Evolutionary conservation across 345 rosid species (phyloP).

Genomic region (Hirschfeldia incana): DNA sequence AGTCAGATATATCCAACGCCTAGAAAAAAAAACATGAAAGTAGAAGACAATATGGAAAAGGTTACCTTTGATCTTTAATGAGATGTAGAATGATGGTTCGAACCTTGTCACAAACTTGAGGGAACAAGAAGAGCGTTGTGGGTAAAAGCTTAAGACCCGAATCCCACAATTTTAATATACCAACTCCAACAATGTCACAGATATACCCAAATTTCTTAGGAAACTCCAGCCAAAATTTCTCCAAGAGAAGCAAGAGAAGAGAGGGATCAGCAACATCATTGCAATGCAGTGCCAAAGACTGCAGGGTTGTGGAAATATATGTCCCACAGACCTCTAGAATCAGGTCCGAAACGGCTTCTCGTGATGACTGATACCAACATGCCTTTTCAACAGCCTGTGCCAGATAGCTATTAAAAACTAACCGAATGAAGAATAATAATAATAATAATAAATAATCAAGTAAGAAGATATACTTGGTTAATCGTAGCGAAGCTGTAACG

Average conservation of each 20-base stretch:
- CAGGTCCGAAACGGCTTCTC: neutral
- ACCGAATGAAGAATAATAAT: too few relatives aligned
- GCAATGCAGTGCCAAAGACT: neutral
- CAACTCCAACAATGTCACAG: neutral
- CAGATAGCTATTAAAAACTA: neutral
- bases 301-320: neutral
- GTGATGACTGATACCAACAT: too few relatives aligned
- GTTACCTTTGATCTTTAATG: neutral
- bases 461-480: neutral
- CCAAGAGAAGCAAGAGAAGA: neutral
- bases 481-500: neutral
- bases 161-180: neutral
- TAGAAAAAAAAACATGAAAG: too few relatives aligned
- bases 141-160: neutral
- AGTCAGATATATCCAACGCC: neutral
- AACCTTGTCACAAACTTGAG: neutral
- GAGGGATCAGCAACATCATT: neutral
- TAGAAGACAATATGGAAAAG: neutral
- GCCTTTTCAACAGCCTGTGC: too few relatives aligned
- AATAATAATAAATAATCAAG: too few relatives aligned
- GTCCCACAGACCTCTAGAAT: conserved; percentile 4
- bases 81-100: neutral
- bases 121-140: neutral
- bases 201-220: neutral
- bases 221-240: neutral